Percentiles rank a stretch among this genome's conserved stretches.
These are phyloP conservation scores for Fusarium gaditjirri DNA, from an alignment of 2,329 filamentous ascomycete genomes.

Conservation along the genomic window DNA sequence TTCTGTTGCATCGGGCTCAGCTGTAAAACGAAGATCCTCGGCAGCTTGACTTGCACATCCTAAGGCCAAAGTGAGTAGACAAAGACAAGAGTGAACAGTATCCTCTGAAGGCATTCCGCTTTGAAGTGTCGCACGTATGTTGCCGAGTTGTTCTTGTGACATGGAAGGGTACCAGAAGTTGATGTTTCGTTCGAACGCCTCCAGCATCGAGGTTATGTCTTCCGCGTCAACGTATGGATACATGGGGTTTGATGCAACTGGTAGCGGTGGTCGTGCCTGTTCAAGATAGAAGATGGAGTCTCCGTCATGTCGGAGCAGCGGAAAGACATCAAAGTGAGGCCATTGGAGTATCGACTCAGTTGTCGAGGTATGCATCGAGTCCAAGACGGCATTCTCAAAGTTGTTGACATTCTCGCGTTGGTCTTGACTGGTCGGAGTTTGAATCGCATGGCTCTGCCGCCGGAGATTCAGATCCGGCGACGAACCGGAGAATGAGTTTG, in stretches of 20 bases:
- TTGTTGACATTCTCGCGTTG: conserved; percentile 38
- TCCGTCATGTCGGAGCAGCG: conserved; percentile 55
- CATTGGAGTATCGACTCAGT: conserved; percentile 63
- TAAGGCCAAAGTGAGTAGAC: conserved; percentile 59
- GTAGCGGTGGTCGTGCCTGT: conserved; percentile 52
- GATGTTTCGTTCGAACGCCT: conserved; percentile 57
- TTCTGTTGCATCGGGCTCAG: conserved; percentile 40
- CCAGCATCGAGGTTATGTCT: conserved; percentile 55
- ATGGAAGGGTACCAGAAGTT: conserved; percentile 66
- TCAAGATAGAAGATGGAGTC: conserved; percentile 61
- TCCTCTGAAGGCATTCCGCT: conserved; percentile 52
- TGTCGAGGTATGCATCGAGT: conserved; percentile 61
- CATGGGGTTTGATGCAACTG: conserved; percentile 49
- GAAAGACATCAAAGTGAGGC: conserved; percentile 60
- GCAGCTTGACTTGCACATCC: conserved; percentile 58
- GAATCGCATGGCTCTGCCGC: conserved; percentile 40
- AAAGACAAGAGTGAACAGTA: conserved; percentile 53
- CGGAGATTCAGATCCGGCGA: conserved; percentile 35
- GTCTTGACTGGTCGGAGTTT: conserved; percentile 36
- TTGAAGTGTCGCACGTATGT: conserved; percentile 48
- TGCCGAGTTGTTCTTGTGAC: conserved; percentile 52
- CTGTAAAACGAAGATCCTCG: conserved; percentile 40
- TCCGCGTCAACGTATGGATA: conserved; percentile 55
- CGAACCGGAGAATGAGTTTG: conserved; percentile 41
- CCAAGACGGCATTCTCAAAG: conserved; percentile 60